phyloP scores from a whole-genome alignment of 1,284 basidiomycete genomes.

The Marasmius sp. region DNA sequence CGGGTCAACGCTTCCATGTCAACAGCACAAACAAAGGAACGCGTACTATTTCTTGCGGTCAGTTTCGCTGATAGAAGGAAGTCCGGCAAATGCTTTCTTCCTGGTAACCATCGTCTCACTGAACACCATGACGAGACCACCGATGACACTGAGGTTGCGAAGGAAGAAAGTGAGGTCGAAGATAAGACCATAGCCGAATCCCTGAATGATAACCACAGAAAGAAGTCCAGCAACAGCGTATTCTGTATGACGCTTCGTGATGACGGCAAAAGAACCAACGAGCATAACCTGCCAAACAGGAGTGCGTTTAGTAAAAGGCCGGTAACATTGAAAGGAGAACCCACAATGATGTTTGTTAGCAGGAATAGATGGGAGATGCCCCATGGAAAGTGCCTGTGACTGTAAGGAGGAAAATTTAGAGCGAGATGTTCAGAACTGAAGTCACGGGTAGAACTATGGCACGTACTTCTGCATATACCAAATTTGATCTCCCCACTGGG shows the following conservation, averaged over 20 bases:
- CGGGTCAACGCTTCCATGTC: slow-evolving; percentile 1
- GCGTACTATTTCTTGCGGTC: slow-evolving; percentile 97
- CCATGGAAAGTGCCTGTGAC: slow-evolving; percentile 94
- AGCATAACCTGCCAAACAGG: slow-evolving; percentile 76
- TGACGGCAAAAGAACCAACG: slow-evolving; percentile 83
- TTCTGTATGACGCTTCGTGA: slow-evolving; percentile 87
- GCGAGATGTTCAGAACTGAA: slow-evolving; percentile 7
- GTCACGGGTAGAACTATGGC: not conserved
- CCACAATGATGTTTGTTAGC: slow-evolving; percentile 86
- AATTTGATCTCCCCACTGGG: slow-evolving; percentile 95
- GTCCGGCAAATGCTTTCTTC: slow-evolving; percentile 89
- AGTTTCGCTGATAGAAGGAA: slow-evolving; percentile 89
- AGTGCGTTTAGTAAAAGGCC: slow-evolving; percentile 6
- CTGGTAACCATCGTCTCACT: slow-evolving; percentile 89
- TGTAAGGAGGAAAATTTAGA: slow-evolving; percentile 27
- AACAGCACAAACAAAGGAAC: slow-evolving; percentile 16
- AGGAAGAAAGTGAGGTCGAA: slow-evolving; percentile 99
- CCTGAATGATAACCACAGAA: slow-evolving; percentile 91
- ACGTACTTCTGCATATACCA: slow-evolving; percentile 93
- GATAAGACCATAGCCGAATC: slow-evolving; percentile 92
- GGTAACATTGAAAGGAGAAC: slow-evolving; percentile 31
- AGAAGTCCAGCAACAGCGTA: slow-evolving; percentile 89
- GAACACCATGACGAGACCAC: slow-evolving; percentile 96
- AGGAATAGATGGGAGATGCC: slow-evolving; percentile 94
- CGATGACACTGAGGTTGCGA: slow-evolving; percentile 89